Conservation (phyloP, 495 filamentous ascomycete genomes). For the Penicillium paradoxum region DNA sequence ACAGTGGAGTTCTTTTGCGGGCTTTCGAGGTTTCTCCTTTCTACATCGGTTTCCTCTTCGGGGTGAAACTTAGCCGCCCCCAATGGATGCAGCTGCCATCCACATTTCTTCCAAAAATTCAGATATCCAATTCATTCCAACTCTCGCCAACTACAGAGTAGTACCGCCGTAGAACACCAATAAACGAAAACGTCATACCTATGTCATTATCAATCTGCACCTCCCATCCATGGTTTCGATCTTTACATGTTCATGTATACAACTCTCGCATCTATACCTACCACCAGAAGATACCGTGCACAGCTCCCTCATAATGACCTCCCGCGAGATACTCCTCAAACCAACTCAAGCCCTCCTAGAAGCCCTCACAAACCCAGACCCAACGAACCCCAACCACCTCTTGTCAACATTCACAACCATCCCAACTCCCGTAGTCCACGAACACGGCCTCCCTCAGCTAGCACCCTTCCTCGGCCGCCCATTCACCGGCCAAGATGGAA, state of each 20-base stretch:
- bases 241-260: too few species aligned
- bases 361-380: slow-evolving; percentile 35
- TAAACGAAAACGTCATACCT: slow-evolving; percentile 1
- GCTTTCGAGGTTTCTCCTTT: not conserved
- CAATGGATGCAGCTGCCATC: not conserved
- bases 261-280: not conserved
- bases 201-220: not conserved
- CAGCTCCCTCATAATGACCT: slow-evolving; percentile 12
- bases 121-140: not conserved
- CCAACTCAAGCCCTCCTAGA: slow-evolving; percentile 44
- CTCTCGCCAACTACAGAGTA: not conserved
- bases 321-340: slow-evolving; percentile 35
- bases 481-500: slow-evolving; percentile 45
- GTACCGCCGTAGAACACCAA: too few species aligned
- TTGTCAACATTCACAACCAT: slow-evolving; percentile 47
- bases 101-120: slow-evolving; percentile 2
- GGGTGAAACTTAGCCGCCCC: not conserved
- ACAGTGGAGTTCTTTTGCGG: slow-evolving; percentile 14
- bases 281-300: not conserved
- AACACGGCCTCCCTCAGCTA: slow-evolving; percentile 56
- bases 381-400: slow-evolving; percentile 26
- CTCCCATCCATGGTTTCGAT: too few species aligned
- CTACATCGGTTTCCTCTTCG: not conserved
- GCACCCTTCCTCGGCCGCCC: slow-evolving; percentile 57
- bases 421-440: slow-evolving; percentile 38